These are phyloP conservation scores for Castanea mollissima DNA, from an alignment of 306 rosid genomes.

Conservation along the genomic window DNA sequence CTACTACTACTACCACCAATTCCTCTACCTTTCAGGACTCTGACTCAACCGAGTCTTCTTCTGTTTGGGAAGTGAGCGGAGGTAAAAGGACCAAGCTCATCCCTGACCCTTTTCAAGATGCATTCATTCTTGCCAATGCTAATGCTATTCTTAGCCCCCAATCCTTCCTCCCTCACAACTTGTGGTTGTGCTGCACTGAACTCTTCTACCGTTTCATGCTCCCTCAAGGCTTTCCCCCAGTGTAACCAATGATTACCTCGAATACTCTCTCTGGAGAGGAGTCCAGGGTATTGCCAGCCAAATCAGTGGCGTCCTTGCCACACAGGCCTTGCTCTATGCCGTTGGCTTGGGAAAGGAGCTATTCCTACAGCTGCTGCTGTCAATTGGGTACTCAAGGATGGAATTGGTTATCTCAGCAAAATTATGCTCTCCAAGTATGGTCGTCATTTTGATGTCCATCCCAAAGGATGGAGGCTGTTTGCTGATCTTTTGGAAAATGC, in stretches of 20 bases:
- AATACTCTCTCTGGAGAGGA: constrained; percentile 88
- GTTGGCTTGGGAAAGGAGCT: constrained; percentile 92
- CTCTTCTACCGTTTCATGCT: constrained; percentile 66
- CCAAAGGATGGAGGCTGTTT: constrained; percentile 95
- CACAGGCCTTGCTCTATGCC: constrained; percentile 88
- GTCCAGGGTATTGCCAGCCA: constrained; percentile 95
- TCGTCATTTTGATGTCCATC: constrained; percentile 88
- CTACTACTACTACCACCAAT: not conserved
- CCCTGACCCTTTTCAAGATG: constrained; percentile 48
- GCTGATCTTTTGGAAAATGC: constrained; percentile 90
- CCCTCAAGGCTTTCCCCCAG: constrained; percentile 86
- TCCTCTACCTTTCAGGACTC: not conserved
- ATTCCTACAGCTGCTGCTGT: constrained; percentile 87
- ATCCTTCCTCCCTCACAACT: constrained; percentile 22
- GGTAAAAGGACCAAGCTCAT: constrained; percentile 66
- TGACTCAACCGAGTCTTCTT: constrained; percentile 13
- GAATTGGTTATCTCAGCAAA: constrained; percentile 90
- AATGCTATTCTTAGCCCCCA: constrained; percentile 22
- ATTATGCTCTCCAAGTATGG: constrained; percentile 83
- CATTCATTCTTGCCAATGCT: constrained; percentile 33
- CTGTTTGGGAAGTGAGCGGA: constrained; percentile 70
- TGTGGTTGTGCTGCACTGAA: constrained; percentile 46
- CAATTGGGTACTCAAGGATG: constrained; percentile 95
- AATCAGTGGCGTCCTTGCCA: constrained; percentile 83
- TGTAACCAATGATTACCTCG: constrained; percentile 79